A percentile compares a stretch with the other conserved stretches of the same genome.
Conservation (phyloP, 129 eudicot species). For the Artemisia annua region DNA sequence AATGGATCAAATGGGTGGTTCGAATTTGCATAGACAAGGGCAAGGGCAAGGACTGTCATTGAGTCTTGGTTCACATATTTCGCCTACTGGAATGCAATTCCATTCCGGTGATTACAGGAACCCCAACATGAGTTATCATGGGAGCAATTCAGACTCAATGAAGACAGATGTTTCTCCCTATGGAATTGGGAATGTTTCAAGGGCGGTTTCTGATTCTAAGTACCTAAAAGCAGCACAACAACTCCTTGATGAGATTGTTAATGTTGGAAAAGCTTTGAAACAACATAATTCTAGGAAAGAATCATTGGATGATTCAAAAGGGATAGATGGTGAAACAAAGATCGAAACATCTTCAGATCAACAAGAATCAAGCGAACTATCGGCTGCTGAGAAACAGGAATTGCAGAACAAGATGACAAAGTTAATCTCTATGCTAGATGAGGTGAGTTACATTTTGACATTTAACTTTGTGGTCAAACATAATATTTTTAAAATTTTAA, state of each 20-base stretch:
- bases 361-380: constrained; percentile 52
- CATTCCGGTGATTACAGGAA: constrained; percentile 45
- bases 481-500: not conserved
- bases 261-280: constrained; percentile 60
- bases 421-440: constrained; percentile 82
- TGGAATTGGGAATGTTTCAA: constrained; percentile 42
- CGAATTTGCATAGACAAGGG: constrained; percentile 35
- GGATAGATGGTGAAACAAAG: constrained; percentile 36
- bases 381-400: constrained; percentile 80
- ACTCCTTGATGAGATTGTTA: constrained; percentile 80
- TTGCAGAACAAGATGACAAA: constrained; percentile 73
- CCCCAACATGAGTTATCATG: constrained; percentile 32
- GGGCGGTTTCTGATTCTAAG: constrained; percentile 57
- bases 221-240: constrained; percentile 81
- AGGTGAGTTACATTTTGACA: constrained; percentile 41
- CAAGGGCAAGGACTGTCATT: constrained; percentile 61
- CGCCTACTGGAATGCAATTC: constrained; percentile 43
- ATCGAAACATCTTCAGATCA: constrained; percentile 37
- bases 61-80: constrained; percentile 57
- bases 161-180: constrained; percentile 37
- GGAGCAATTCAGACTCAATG: constrained; percentile 26
- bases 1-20: constrained; percentile 41
- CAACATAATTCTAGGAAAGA: constrained; percentile 50
- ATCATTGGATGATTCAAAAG: constrained; percentile 36
- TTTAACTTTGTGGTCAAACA: constrained; percentile 7